These are phyloP conservation scores for Phialophora tarda DNA, from an alignment of 2,329 filamentous ascomycete species.

Conservation along the genomic window DNA sequence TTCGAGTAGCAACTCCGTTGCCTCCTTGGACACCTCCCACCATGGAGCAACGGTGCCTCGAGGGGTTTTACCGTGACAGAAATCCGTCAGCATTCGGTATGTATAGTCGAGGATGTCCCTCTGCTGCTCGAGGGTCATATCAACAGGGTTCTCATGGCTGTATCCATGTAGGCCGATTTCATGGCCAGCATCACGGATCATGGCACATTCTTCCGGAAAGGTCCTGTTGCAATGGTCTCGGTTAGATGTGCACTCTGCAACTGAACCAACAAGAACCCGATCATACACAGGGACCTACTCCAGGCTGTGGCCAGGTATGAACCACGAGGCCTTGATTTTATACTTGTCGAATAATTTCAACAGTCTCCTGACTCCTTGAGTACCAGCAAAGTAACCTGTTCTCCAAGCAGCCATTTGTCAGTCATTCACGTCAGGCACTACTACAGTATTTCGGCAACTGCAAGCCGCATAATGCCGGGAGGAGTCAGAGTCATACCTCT, in stretches of 20 bases:
- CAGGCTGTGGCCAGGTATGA: constrained; percentile 67
- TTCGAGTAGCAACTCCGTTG: constrained; percentile 54
- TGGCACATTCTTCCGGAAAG: constrained; percentile 68
- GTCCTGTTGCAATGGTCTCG: constrained; percentile 44
- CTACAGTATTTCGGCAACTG: background rate
- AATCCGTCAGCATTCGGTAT: constrained; percentile 72
- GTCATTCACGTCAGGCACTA: background rate
- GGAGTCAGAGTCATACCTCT: constrained; percentile 57
- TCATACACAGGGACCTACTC: constrained; percentile 46
- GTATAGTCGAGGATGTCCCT: constrained; percentile 81
- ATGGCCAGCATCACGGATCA: constrained; percentile 67
- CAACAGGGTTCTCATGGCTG: constrained; percentile 72
- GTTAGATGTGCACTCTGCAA: background rate
- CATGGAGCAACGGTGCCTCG: constrained; percentile 74
- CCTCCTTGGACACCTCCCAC: constrained; percentile 75
- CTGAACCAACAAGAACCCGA: background rate
- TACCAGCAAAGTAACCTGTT: constrained; percentile 68
- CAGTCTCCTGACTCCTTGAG: constrained; percentile 68
- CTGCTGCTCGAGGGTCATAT: constrained; percentile 77
- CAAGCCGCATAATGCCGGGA: background rate
- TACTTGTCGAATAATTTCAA: constrained; percentile 75
- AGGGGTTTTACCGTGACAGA: constrained; percentile 68
- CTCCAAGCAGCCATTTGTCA: background rate
- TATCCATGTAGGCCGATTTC: constrained; percentile 74
- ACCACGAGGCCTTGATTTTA: constrained; percentile 72